Conservation (phyloP, 1,139 yeast species). For the Geotrichum candidum region DNA sequence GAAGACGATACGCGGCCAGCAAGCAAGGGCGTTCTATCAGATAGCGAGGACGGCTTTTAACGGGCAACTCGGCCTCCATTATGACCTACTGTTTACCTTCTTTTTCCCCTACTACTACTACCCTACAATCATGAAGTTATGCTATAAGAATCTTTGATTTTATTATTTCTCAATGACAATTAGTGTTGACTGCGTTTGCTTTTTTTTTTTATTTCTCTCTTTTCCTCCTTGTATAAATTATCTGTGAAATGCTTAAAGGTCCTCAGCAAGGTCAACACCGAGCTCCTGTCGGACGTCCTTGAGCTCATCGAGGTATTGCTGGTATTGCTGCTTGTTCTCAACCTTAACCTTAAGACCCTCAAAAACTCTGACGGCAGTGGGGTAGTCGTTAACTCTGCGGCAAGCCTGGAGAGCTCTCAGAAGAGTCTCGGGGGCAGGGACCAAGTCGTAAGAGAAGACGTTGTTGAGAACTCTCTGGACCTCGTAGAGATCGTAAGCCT, state of each 20-base stretch:
- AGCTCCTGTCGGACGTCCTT: conserved; percentile 87
- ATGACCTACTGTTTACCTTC: neutral
- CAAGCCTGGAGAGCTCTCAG: conserved; percentile 97
- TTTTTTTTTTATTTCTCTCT: neutral
- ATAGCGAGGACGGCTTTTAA: conserved; percentile 12
- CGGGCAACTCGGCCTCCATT: neutral
- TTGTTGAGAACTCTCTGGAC: conserved; percentile 93
- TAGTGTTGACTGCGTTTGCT: neutral
- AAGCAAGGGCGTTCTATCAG: conserved; percentile 2
- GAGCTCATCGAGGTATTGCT: conserved; percentile 92
- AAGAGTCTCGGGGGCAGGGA: conserved; percentile 93
- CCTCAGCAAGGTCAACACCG: conserved; percentile 91
- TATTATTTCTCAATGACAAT: neutral
- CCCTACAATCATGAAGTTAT: neutral
- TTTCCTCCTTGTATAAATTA: neutral
- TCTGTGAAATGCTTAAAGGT: conserved; percentile 39
- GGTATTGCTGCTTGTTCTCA: conserved; percentile 87
- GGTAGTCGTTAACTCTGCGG: conserved; percentile 97
- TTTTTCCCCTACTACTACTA: neutral
- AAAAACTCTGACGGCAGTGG: conserved; percentile 96
- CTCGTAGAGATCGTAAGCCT: conserved; percentile 96
- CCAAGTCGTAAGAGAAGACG: conserved; percentile 96
- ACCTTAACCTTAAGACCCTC: conserved; percentile 94
- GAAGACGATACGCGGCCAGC: conserved; percentile 1
- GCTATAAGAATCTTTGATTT: neutral